Conservation (phyloP, 1,139 yeast species). For the Lizanozyma gosingica region DNA sequence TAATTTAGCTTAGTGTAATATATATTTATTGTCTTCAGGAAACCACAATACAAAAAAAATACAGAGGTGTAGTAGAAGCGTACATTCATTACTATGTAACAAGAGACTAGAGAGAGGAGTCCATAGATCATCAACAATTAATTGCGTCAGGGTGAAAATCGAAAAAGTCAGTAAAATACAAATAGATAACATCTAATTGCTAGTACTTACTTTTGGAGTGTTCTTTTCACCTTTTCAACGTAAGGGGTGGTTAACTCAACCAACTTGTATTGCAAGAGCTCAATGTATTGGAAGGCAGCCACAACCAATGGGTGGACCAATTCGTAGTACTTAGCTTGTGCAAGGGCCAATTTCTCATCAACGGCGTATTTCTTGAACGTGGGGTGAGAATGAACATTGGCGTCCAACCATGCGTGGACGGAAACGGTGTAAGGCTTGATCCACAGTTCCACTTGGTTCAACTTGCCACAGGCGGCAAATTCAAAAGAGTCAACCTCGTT, state of each 20-base stretch:
- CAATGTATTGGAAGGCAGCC: conserved; percentile 22
- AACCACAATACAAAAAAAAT: no score
- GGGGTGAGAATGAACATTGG: conserved; percentile 18
- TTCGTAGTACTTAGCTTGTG: conserved; percentile 10
- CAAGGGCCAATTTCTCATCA: conserved; percentile 18
- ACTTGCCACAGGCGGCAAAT: conserved; percentile 18
- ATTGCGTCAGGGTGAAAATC: no score
- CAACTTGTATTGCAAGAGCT: conserved; percentile 21
- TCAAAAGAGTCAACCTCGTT: background rate
- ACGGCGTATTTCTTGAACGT: conserved; percentile 26
- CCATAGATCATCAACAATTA: no score
- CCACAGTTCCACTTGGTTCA: conserved; percentile 20
- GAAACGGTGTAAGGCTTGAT: conserved; percentile 8
- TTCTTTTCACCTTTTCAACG: conserved; percentile 8
- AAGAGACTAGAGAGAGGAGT: no score
- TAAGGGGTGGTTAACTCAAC: conserved; percentile 10
- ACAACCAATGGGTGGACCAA: conserved; percentile 21
- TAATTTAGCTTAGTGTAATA: no score
- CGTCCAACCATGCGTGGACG: conserved; percentile 24
- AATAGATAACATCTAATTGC: conserved; percentile 1
- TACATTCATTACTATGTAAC: no score
- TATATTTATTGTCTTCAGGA: no score
- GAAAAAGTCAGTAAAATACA: background rate
- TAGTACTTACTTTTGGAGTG: conserved; percentile 8
- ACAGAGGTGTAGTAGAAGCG: no score